phyloP scores from a whole-genome alignment of 352 stramenopile species.

The Globisporangium megalacanthum region DNA sequence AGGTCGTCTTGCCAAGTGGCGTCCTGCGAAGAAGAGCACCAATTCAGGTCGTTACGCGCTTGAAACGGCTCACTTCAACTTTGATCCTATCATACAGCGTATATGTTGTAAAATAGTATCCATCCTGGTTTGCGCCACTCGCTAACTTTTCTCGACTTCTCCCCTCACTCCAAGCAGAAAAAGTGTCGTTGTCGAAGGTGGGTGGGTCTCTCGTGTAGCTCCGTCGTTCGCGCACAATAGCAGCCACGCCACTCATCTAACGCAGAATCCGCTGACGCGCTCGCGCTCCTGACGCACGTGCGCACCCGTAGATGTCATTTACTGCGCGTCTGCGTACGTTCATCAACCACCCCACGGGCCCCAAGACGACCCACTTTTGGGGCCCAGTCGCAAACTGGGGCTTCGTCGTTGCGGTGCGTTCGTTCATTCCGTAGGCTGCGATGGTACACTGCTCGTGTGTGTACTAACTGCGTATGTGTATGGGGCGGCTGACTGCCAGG shows the following conservation, averaged over 20 bases:
- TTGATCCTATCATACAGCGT: too few species aligned
- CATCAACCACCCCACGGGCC: constrained; percentile 75
- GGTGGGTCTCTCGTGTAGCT: background rate
- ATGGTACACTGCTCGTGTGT: background rate
- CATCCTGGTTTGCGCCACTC: too few species aligned
- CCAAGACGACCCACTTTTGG: constrained; percentile 88
- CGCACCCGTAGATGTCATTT: constrained; percentile 15
- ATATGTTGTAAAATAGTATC: too few species aligned
- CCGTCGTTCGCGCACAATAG: background rate
- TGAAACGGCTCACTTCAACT: too few species aligned
- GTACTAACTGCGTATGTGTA: background rate
- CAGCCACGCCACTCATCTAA: background rate
- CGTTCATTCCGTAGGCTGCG: background rate
- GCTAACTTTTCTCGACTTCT: too few species aligned
- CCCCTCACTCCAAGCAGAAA: constrained; percentile 1
- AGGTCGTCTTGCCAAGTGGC: background rate
- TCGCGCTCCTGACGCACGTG: background rate
- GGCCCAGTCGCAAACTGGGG: constrained; percentile 86
- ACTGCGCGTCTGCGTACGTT: constrained; percentile 53
- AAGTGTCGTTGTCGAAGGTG: background rate
- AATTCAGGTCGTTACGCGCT: too few species aligned
- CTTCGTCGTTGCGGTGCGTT: constrained; percentile 74
- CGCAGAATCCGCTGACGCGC: background rate
- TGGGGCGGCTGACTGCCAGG: constrained; percentile 24
- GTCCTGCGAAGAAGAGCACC: too few species aligned